Base-by-base conservation (phyloP, 495 filamentous ascomycete genomes). In the Amphirosellinia nigrospora region DNA sequence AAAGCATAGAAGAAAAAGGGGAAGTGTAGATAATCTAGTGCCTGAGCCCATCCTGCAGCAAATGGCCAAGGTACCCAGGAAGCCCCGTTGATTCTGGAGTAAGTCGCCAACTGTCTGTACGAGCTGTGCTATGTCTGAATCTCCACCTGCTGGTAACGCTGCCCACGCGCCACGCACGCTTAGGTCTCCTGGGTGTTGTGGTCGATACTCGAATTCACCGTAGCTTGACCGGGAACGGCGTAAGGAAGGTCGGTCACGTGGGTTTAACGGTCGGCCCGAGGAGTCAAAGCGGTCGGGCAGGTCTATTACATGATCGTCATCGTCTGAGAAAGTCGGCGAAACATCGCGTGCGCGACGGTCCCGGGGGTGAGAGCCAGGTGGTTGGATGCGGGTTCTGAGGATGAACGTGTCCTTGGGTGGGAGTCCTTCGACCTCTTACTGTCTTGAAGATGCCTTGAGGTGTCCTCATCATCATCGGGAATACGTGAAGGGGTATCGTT, bases 281-380 rank as follows among this genome's bases (percentile, higher is more conserved):
- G 79, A 71, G 70, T 93, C 90, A 70, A 94, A 93, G 0, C 91
- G 84, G 52, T 88, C 85, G 0, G 91, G 91, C 0, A 94, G 72
- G 8, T 79, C 73, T 45, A 86, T 85, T 4, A 85, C 68, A 3
- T 78, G 80, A 2, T 72, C 74, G 19, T 79, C 74, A 3, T 28
- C 28, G 36, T 79, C 77, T 8, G 77, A 74, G 36, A 70, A 68
- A 4, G 19, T 8, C 9, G 71, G 63, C 4, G 66, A 75, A 11
- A 68, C 52, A 32, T 67, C 69, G 5, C 43, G 55, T 3, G 67
- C 50, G 16, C 64, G 72, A 2, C 64, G 77, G 16, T 59, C 64
- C 45, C 69, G 74, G 23, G 72, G 19, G 71, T 39, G 26, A 74
- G 15, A 5, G 68, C 69, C 1, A 76, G 72, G 0, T 79, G 73